Base-by-base conservation (phyloP, 768 basidiomycete genomes). In the Cystoderma amianthinum region DNA sequence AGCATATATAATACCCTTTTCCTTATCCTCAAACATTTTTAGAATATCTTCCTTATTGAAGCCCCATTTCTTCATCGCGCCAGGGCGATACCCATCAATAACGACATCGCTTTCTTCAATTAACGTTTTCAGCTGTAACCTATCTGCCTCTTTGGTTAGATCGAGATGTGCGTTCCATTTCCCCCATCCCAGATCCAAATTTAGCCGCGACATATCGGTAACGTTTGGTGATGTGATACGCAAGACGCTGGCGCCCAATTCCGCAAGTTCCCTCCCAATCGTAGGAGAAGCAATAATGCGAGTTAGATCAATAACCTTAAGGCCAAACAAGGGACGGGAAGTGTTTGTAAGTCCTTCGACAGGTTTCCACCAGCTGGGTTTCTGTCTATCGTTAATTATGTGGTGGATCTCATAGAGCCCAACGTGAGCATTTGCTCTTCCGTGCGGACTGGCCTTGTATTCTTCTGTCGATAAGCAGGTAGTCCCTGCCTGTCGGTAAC, bases 31-130 rank as follows among this genome's bases (percentile, higher is more conserved):
- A 32, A 56, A 47, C 35, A 57, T 25, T 2, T 44, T 47, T 24
- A 59, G 32, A 28, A 59, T 49, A 24, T 50, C 58, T 6, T 61
- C 56, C 42, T 52, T 52, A 1, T 58, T 58, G 35, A 61, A 61
- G 16, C 59, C 59, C 39, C 50, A 55, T 24, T 55, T 55, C 42
- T 51, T 43, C 48, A 61, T 48, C 6, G 52, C 53, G 15, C 50
- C 48, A 21, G 59, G 59, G 1, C 59, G 50, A 38, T 61, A 59
- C 20, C 59, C 59, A 43, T 59, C 53, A 16, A 61, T 43, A 3
- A 61, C 51, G 2, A 61, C 53, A 41, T 61, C 56, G 11, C 44
- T 45, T 23, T 58, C 58, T 33, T 46, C 40, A 32, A 58, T 51
- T 18, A 59, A 41, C 7, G 36, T 41, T 13, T 36, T 37, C 32